Evolutionary conservation across 1,139 yeast genomes (phyloP).

Genomic region (Sugiyamaella novakii): DNA sequence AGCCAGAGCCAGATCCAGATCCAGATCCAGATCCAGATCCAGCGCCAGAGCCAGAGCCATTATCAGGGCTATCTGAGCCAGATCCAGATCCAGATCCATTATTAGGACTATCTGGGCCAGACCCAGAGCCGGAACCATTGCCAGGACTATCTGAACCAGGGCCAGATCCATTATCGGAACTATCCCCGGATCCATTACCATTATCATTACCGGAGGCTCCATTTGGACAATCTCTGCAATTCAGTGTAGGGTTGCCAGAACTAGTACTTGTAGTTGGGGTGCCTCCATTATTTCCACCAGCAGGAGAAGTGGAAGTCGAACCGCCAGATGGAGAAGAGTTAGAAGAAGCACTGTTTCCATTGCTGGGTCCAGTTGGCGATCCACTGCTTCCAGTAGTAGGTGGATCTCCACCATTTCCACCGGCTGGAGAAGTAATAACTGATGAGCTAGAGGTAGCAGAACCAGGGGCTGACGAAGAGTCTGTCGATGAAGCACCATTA

Average conservation of each 20-base stretch:
- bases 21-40: constrained; percentile 1
- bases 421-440: background rate
- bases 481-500: background rate
- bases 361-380: background rate
- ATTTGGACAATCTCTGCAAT: constrained; percentile 7
- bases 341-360: background rate
- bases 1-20: constrained; percentile 6
- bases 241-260: background rate
- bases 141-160: background rate
- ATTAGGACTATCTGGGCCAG: background rate
- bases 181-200: background rate
- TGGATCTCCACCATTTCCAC: background rate
- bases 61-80: background rate
- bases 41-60: constrained; percentile 1
- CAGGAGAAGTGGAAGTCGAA: background rate
- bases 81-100: background rate
- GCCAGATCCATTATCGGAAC: background rate
- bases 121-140: background rate
- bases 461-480: background rate
- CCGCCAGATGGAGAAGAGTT: background rate
- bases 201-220: background rate
- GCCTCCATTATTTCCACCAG: background rate
- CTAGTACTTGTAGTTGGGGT: background rate
- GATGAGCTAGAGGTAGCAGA: background rate
- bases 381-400: background rate